Evolutionary conservation across 805 yeast species (phyloP), one percentile per base, ranked within the genome.

Genomic region (Maudiozyma bulderi): DNA sequence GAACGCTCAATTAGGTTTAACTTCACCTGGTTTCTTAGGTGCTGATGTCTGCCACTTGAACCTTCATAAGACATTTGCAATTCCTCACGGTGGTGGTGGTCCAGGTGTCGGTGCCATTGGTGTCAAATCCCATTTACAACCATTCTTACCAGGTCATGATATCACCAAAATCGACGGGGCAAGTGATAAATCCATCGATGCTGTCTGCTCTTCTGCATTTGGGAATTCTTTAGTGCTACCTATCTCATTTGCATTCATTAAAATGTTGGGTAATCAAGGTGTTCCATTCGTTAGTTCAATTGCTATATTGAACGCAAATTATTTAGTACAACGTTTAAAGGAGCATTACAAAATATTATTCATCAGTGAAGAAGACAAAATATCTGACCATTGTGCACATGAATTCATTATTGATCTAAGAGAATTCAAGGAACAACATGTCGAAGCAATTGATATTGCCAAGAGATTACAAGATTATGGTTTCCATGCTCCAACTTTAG

Each of bases 61-160:
- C 67, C 75, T 93, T 64, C 99, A 93, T 74, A 93, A 93, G 72
- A 93, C 99, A 0, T 93, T 93, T 74, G 89, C 97, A 43, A 88
- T 93, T 62, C 95, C 96, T 48, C 99, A 93, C 62, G 99, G 99
- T 62, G 99, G 99, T 64, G 99, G 99, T 65, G 99, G 99, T 41
- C 99, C 99, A 40, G 99, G 98, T 64, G 95, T 89, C 60, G 99
- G 97, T 15, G 98, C 98, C 46, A 93, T 93, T 54, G 88, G 98
- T 75, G 98, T 91, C 50, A 83, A 82, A 57, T 71, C 75, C 45
- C 95, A 88, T 67, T 73, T 93, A 59, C 77, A 75, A 42, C 86
- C 87, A 47, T 89, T 79, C 69, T 75, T 93, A 59, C 99, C 99
- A 43, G 72, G 74, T 11, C 97, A 93, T 68, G 76, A 78, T 26